Percentiles rank a stretch among this genome's conserved stretches.
Evolutionary conservation across 805 yeast genomes (phyloP).

Genomic region (Yamadazyma scolyti): DNA sequence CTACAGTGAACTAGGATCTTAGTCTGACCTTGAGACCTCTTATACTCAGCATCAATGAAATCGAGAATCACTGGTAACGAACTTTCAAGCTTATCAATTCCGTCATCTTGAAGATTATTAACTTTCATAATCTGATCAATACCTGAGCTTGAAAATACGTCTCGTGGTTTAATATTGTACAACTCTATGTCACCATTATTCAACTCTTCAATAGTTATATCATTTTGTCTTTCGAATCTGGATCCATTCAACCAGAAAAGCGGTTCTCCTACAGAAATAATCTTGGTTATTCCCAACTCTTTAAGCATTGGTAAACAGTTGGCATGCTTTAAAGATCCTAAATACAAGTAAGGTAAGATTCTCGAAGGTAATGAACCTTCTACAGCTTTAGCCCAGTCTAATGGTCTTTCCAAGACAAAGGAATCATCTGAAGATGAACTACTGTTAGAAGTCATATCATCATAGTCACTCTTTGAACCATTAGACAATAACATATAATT

Average conservation of each 20-base stretch:
- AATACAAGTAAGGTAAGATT: slow-evolving; percentile 75
- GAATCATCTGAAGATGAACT: slow-evolving; percentile 3
- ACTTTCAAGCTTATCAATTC: slow-evolving; percentile 69
- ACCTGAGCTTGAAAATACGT: slow-evolving; percentile 1
- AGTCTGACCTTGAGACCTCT: slow-evolving; percentile 19
- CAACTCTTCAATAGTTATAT: slow-evolving; percentile 17
- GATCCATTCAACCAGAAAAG: slow-evolving; percentile 55
- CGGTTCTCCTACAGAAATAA: slow-evolving; percentile 84
- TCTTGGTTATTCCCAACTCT: slow-evolving; percentile 63
- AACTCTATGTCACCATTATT: slow-evolving; percentile 31
- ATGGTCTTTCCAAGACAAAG: background rate
- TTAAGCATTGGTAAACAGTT: slow-evolving; percentile 59
- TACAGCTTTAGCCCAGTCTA: slow-evolving; percentile 39
- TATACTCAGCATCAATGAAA: slow-evolving; percentile 49
- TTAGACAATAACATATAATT: slow-evolving; percentile 28
- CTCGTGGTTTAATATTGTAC: slow-evolving; percentile 20
- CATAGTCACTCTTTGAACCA: slow-evolving; percentile 19
- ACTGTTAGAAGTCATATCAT: slow-evolving; percentile 1
- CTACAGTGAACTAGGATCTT: slow-evolving; percentile 79
- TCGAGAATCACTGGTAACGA: slow-evolving; percentile 62
- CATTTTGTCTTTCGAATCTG: slow-evolving; percentile 22
- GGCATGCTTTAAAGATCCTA: slow-evolving; percentile 85
- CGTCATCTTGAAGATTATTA: slow-evolving; percentile 82
- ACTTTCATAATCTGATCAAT: slow-evolving; percentile 57
- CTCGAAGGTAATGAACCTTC: slow-evolving; percentile 80